Evolutionary conservation across 768 basidiomycete genomes (phyloP).

Genomic region (Boletus tylopilopsis): DNA sequence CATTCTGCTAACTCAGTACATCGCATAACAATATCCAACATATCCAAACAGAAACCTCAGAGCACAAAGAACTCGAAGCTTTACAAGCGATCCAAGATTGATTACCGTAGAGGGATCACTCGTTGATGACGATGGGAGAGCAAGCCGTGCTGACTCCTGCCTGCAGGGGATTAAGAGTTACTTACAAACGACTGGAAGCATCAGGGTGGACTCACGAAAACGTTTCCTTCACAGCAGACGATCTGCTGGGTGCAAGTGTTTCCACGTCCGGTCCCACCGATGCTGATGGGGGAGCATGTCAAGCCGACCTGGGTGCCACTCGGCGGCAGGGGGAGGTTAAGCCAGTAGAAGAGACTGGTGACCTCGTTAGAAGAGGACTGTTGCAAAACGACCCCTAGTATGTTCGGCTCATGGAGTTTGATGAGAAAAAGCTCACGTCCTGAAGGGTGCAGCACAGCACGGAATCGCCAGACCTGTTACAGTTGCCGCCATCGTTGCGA

Average conservation of each 20-base stretch:
- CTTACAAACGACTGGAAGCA: background rate
- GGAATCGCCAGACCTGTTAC: constrained; percentile 41
- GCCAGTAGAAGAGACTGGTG: background rate
- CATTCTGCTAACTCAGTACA: too few species aligned
- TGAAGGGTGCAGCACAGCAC: constrained; percentile 13
- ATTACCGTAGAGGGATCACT: background rate
- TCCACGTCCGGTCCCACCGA: background rate
- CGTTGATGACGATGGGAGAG: too few species aligned
- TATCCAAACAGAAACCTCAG: too few species aligned
- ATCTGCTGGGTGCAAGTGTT: background rate
- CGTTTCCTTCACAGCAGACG: constrained; percentile 2
- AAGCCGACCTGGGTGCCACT: background rate
- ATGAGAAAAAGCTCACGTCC: background rate
- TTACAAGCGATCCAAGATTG: background rate
- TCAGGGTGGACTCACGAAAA: background rate
- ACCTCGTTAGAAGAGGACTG: background rate
- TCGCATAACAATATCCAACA: too few species aligned
- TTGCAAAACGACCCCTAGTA: background rate
- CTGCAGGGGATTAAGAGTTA: background rate
- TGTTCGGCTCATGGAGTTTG: background rate
- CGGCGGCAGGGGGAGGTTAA: background rate
- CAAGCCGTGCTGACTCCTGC: background rate
- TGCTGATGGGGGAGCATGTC: background rate
- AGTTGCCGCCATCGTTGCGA: background rate
- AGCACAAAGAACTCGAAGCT: too few species aligned